These are phyloP conservation scores for Kodamaea kaohsiungensis DNA, from an alignment of 805 yeast species.

Conservation along the genomic window DNA sequence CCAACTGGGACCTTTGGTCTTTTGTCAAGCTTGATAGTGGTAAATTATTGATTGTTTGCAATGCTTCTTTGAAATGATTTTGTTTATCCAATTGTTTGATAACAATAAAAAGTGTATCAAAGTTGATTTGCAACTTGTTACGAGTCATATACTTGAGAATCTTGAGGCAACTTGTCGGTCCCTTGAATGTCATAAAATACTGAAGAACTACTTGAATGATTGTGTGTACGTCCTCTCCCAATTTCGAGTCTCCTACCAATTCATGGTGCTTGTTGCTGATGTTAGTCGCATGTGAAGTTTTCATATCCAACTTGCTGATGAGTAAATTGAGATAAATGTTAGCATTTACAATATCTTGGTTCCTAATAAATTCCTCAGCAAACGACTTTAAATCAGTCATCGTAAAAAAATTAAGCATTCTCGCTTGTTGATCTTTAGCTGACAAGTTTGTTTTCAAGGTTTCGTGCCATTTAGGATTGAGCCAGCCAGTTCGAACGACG, in stretches of 20 bases:
- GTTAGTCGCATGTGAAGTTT: conserved; percentile 10
- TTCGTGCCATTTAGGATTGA: conserved; percentile 40
- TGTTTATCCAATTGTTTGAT: conserved; percentile 31
- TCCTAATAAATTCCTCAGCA: conserved; percentile 22
- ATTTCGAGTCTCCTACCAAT: conserved; percentile 15
- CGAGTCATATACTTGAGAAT: conserved; percentile 35
- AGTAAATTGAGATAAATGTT: conserved; percentile 37
- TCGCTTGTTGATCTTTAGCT: background rate
- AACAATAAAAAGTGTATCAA: conserved; percentile 26
- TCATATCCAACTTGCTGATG: conserved; percentile 37
- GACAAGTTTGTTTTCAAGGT: conserved; percentile 16
- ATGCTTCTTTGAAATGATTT: conserved; percentile 34
- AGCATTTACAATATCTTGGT: conserved; percentile 32
- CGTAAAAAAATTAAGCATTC: conserved; percentile 13
- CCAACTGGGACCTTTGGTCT: conserved; percentile 22
- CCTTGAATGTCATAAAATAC: conserved; percentile 40
- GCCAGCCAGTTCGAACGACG: conserved; percentile 37
- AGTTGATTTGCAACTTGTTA: conserved; percentile 25
- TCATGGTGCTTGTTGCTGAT: background rate
- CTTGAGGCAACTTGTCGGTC: conserved; percentile 31
- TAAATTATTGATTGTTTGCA: conserved; percentile 33
- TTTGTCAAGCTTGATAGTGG: conserved; percentile 21
- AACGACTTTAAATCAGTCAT: conserved; percentile 26
- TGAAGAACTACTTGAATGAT: conserved; percentile 30
- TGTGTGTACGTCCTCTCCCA: conserved; percentile 24